These are phyloP conservation scores for Salix arbutifolia DNA, from an alignment of 345 rosid species.

Conservation along the genomic window DNA sequence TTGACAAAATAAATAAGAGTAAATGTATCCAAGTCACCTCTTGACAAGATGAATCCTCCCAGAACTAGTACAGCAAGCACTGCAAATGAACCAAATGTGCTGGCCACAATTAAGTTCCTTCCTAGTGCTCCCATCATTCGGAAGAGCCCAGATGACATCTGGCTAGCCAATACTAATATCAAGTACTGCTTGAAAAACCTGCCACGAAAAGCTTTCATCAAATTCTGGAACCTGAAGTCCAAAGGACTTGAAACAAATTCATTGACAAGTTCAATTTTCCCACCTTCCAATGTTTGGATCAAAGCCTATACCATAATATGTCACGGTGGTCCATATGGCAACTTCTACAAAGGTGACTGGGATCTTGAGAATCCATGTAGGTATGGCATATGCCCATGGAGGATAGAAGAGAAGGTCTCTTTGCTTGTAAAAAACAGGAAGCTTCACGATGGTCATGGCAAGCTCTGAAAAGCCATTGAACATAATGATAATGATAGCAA, in stretches of 20 bases:
- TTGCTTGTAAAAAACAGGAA: conserved; percentile 91
- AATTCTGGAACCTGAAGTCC: neutral
- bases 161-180: conserved; percentile 38
- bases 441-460: conserved; percentile 62
- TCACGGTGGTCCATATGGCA: conserved; percentile 50
- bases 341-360: conserved; percentile 62
- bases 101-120: conserved; percentile 57
- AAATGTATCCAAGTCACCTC: conserved; percentile 28
- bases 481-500: conserved; percentile 42
- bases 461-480: conserved; percentile 84
- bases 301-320: conserved; percentile 53
- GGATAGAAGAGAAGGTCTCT: conserved; percentile 80
- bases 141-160: conserved; percentile 59
- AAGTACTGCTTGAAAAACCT: conserved; percentile 58
- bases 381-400: conserved; percentile 83
- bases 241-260: neutral
- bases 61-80: conserved; percentile 39
- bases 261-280: neutral
- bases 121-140: conserved; percentile 53
- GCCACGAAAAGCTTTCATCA: conserved; percentile 17
- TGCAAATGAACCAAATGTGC: conserved; percentile 52
- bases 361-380: conserved; percentile 77
- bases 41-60: conserved; percentile 61
- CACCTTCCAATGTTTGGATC: conserved; percentile 51
- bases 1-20: neutral